These are phyloP conservation scores for Colletotrichum lindemuthianum DNA, from an alignment of 2,329 filamentous ascomycete genomes.

Conservation along the genomic window DNA sequence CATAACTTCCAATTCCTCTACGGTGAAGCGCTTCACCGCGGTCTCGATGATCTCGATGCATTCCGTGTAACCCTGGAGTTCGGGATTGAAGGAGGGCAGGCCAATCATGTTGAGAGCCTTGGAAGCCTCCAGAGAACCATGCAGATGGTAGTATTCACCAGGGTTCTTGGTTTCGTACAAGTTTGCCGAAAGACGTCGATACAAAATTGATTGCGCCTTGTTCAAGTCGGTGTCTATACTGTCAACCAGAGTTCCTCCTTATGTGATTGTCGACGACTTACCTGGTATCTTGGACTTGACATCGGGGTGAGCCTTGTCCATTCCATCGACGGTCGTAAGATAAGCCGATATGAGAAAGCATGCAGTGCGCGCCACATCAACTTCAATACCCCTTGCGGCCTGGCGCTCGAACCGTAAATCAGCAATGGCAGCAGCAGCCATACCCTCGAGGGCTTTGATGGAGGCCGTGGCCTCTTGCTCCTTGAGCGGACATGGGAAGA, in stretches of 20 bases:
- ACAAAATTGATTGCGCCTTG: constrained; percentile 71
- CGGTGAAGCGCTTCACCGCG: constrained; percentile 60
- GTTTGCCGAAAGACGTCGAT: constrained; percentile 73
- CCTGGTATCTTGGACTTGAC: constrained; percentile 48
- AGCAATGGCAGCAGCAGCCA: constrained; percentile 68
- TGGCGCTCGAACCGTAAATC: constrained; percentile 60
- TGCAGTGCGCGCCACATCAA: constrained; percentile 64
- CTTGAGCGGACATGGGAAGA: constrained; percentile 53
- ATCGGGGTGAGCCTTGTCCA: constrained; percentile 57
- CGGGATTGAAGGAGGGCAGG: constrained; percentile 66
- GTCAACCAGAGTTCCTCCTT: neutral
- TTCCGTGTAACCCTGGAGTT: constrained; percentile 63
- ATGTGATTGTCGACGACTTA: constrained; percentile 25
- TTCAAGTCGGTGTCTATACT: constrained; percentile 71
- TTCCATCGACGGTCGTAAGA: constrained; percentile 63
- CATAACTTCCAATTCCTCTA: constrained; percentile 61
- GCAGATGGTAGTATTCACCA: constrained; percentile 73
- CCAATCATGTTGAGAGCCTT: constrained; percentile 73
- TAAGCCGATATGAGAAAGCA: constrained; percentile 69
- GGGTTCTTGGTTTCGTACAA: constrained; percentile 70
- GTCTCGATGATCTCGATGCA: constrained; percentile 65
- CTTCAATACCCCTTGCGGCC: constrained; percentile 51
- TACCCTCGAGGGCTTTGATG: constrained; percentile 69
- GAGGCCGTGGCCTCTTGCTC: constrained; percentile 54
- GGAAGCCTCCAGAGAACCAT: constrained; percentile 73